phyloP scores from a whole-genome alignment of 2,329 filamentous ascomycete genomes.

The Chlorencoelia australis region DNA sequence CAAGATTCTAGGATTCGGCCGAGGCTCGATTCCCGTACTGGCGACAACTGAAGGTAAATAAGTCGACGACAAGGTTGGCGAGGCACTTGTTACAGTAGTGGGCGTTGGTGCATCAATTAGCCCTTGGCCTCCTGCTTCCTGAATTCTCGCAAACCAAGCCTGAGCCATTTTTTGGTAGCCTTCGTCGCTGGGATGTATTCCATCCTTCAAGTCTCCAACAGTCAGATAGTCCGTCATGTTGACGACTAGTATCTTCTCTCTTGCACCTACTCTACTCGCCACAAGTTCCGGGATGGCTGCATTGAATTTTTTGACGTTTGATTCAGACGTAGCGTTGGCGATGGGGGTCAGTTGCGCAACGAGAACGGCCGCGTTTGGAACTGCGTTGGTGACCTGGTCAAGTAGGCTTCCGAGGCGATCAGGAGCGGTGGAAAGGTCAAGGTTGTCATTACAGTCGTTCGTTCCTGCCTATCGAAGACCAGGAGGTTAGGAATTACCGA shows the following conservation, averaged over 20 bases:
- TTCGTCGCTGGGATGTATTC: slow-evolving; percentile 14
- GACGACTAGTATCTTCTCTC: slow-evolving; percentile 7
- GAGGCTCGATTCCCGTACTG: too few species aligned
- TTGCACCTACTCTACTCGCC: not conserved
- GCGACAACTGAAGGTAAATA: too few species aligned
- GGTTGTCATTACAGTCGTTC: slow-evolving; percentile 25
- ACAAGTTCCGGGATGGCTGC: slow-evolving; percentile 12
- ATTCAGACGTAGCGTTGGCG: not conserved
- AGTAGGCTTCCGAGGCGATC: slow-evolving; percentile 26
- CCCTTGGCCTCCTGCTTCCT: slow-evolving; percentile 2
- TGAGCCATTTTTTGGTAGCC: slow-evolving; percentile 15
- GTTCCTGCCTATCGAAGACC: too few species aligned
- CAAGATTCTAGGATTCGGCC: too few species aligned
- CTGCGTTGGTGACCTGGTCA: slow-evolving; percentile 24
- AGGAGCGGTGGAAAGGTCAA: slow-evolving; percentile 23
- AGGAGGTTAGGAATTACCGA: too few species aligned
- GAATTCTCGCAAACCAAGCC: slow-evolving; percentile 9
- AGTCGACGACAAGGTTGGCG: too few species aligned
- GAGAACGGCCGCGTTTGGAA: slow-evolving; percentile 27
- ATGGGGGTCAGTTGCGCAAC: slow-evolving; percentile 29
- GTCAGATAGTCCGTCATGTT: slow-evolving; percentile 11
- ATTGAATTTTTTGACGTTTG: slow-evolving; percentile 9
- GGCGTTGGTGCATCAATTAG: slow-evolving; percentile 2
- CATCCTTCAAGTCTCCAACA: slow-evolving; percentile 7
- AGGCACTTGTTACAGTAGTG: not conserved